Evolutionary conservation across 768 basidiomycete genomes (phyloP), one percentile per base, ranked within the genome.

Genomic region (Amanita brunnescens): DNA sequence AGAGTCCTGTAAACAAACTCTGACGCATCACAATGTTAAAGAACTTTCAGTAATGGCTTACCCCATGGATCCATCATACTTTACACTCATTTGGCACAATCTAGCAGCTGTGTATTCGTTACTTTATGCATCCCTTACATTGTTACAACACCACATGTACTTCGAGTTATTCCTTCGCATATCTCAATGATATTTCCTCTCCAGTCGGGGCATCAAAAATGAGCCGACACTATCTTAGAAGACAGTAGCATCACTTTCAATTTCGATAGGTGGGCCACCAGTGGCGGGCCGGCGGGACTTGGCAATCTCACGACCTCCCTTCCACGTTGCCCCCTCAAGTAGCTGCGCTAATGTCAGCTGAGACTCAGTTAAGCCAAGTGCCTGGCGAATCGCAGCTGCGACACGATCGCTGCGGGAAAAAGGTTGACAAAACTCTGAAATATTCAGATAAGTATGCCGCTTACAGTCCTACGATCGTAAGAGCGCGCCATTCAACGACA

Each of bases 271-370:
- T 0, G 90, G 91, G 0, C 91, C 91, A 6, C 87, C 83, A 0
- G 79, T 83, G 38, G 74, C 70, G 0, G 84, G 86, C 4, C 94
- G 70, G 63, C 79, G 83, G 63, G 73, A 66, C 63, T 83, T 87
- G 2, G 95, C 95, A 34, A 97, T 89, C 67, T 95, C 91, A 3
- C 95, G 73, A 3, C 95, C 95, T 1, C 91, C 92, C 62, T 94
- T 95, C 95, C 95, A 99, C 0, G 93, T 98, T 1, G 93, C 94
- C 46, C 85, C 83, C 68, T 98, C 95, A 30, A 99, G 72, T 0
- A 97, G 82, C 64, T 97, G 95, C 0, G 92, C 85, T 6, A 94
- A 77, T 0, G 79, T 77, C 21, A 97, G 74, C 41, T 82, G 70
- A 1, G 73, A 69, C 2, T 64, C 57, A 0, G 69, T 68, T 21